Evolutionary conservation across 257 asterid species (phyloP).

Genomic region (Agastache rugosa): DNA sequence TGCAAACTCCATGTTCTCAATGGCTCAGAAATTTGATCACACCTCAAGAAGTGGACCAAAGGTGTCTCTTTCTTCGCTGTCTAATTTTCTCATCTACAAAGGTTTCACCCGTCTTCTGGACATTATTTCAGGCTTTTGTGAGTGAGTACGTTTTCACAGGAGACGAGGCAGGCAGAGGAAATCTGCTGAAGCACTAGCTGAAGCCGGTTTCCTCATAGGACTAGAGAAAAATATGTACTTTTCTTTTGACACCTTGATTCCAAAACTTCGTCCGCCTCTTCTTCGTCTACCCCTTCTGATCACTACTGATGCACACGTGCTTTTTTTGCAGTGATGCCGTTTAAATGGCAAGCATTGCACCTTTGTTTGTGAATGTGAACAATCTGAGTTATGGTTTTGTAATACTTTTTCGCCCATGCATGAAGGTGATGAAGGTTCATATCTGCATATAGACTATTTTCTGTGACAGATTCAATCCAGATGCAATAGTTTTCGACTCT

Average conservation of each 20-base stretch:
- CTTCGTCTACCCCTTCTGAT: too few species aligned
- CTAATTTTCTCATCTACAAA: conserved; percentile 3
- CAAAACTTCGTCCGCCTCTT: neutral
- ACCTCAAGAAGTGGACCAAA: conserved; percentile 75
- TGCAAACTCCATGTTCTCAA: conserved; percentile 66
- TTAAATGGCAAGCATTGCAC: conserved; percentile 94
- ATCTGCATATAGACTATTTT: neutral
- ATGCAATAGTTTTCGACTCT: conserved; percentile 88
- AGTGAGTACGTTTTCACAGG: conserved; percentile 92
- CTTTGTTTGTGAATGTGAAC: conserved; percentile 76
- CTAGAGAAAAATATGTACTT: conserved; percentile 87
- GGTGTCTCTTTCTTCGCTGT: conserved; percentile 47
- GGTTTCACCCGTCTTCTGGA: conserved; percentile 17
- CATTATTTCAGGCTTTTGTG: conserved; percentile 72
- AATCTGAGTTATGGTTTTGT: conserved; percentile 57
- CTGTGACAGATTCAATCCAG: conserved; percentile 72
- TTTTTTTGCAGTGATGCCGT: conserved; percentile 70
- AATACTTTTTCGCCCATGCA: neutral
- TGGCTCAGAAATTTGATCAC: conserved; percentile 70
- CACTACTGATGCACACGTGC: neutral
- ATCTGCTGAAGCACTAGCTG: conserved; percentile 80
- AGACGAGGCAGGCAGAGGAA: conserved; percentile 81
- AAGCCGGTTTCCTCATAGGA: conserved; percentile 86
- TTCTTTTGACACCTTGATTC: neutral
- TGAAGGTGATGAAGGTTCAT: neutral